Conservation (phyloP, 495 filamentous ascomycete genomes). For the Hypomontagnella monticulosa region DNA sequence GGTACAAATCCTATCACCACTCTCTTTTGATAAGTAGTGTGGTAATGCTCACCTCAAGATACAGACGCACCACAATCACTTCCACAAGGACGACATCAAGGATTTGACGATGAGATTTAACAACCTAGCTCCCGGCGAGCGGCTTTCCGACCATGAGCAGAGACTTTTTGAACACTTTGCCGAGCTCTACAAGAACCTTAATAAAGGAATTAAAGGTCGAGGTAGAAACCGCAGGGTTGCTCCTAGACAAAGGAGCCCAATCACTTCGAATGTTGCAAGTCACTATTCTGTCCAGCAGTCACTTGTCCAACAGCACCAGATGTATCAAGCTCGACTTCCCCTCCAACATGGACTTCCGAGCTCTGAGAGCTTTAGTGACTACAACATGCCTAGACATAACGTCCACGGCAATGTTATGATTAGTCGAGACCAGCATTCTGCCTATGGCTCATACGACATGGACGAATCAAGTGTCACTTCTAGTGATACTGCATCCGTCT, state of each 20-base stretch:
- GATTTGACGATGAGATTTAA: slow-evolving; percentile 80
- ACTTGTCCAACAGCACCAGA: slow-evolving; percentile 46
- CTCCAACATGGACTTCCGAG: slow-evolving; percentile 28
- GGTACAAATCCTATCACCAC: neutral
- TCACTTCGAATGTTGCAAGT: slow-evolving; percentile 7
- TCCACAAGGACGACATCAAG: slow-evolving; percentile 77
- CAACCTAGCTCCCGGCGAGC: slow-evolving; percentile 66
- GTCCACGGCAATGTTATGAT: slow-evolving; percentile 21
- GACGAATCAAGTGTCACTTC: slow-evolving; percentile 54
- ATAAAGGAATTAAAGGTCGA: slow-evolving; percentile 92
- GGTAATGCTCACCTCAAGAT: slow-evolving; percentile 20
- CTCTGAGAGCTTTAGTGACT: slow-evolving; percentile 26
- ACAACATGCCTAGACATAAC: slow-evolving; percentile 24
- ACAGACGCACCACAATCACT: slow-evolving; percentile 94
- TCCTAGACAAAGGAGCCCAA: slow-evolving; percentile 27
- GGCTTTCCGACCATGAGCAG: slow-evolving; percentile 73
- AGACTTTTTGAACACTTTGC: slow-evolving; percentile 89
- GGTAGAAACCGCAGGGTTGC: slow-evolving; percentile 78
- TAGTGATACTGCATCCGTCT: slow-evolving; percentile 43
- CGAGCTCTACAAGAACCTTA: slow-evolving; percentile 89
- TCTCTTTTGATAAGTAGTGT: neutral
- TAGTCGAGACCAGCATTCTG: slow-evolving; percentile 38
- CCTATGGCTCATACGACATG: slow-evolving; percentile 58
- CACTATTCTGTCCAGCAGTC: slow-evolving; percentile 40
- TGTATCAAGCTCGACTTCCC: slow-evolving; percentile 30